These are phyloP conservation scores for Calonectria montana DNA, from an alignment of 2,329 filamentous ascomycete genomes.

Conservation along the genomic window DNA sequence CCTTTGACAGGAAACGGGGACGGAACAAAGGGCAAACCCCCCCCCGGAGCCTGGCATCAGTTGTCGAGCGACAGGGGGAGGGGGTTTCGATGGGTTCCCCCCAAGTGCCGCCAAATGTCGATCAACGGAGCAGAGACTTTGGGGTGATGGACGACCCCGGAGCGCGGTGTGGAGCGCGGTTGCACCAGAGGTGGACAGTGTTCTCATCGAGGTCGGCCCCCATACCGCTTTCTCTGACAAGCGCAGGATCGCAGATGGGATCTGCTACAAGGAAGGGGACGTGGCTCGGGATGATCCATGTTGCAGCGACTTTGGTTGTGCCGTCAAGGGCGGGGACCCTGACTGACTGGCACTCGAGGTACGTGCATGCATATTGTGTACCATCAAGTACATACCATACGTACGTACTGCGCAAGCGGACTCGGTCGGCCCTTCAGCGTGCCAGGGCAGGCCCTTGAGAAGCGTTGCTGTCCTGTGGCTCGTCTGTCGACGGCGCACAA, in stretches of 20 bases:
- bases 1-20: slow-evolving; percentile 18
- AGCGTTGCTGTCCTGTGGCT: not conserved
- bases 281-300: slow-evolving; percentile 7
- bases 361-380: not conserved
- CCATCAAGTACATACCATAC: not conserved
- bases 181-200: not conserved
- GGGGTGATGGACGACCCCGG: not conserved
- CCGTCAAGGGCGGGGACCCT: slow-evolving; percentile 5
- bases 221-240: not conserved
- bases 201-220: not conserved
- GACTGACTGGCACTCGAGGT: slow-evolving; percentile 4
- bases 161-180: slow-evolving; percentile 14
- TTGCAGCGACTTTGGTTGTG: not conserved
- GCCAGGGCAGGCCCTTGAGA: not conserved
- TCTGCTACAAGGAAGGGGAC: slow-evolving; percentile 25
- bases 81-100: not conserved
- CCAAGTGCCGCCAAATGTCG: slow-evolving; percentile 13
- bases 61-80: not conserved
- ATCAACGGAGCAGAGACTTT: slow-evolving; percentile 14
- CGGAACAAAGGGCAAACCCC: not conserved
- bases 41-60: not conserved
- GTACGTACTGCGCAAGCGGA: too few relatives aligned
- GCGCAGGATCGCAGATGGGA: slow-evolving; percentile 31
- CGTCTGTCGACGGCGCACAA: slow-evolving; percentile 1
- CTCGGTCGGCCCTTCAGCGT: not conserved